Conservation (phyloP, 192 early-diverging fungal species). For the Rhizophlyctis rosea region DNA sequence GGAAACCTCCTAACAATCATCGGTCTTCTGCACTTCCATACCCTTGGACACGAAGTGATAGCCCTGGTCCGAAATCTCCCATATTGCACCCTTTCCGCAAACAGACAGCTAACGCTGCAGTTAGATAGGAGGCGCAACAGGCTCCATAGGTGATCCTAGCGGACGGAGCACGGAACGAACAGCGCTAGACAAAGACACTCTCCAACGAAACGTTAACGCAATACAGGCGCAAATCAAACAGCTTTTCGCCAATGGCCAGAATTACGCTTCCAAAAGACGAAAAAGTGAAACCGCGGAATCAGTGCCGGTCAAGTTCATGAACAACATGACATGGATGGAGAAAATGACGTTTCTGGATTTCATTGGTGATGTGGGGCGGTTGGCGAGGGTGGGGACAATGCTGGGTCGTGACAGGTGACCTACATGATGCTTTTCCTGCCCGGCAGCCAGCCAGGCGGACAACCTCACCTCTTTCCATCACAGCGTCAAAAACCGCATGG, state of each 20-base stretch:
- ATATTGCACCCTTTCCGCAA: slow-evolving; percentile 3
- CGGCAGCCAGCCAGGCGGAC: neutral
- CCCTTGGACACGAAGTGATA: slow-evolving; percentile 75
- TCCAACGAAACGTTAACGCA: slow-evolving; percentile 59
- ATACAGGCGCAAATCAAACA: slow-evolving; percentile 70
- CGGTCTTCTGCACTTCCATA: slow-evolving; percentile 81
- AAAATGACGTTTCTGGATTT: slow-evolving; percentile 74
- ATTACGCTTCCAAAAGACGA: slow-evolving; percentile 11
- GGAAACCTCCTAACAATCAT: slow-evolving; percentile 87
- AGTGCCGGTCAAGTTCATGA: slow-evolving; percentile 53
- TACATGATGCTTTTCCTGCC: slow-evolving; percentile 10
- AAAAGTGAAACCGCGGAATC: neutral
- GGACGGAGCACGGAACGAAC: slow-evolving; percentile 79
- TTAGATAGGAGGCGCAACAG: slow-evolving; percentile 79
- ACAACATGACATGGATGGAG: slow-evolving; percentile 80
- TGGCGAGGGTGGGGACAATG: slow-evolving; percentile 79
- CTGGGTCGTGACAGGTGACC: slow-evolving; percentile 77
- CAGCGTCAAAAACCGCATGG: slow-evolving; percentile 78
- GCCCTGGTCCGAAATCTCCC: slow-evolving; percentile 62
- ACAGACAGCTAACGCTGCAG: neutral
- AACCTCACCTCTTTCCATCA: neutral
- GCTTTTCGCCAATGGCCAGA: slow-evolving; percentile 55
- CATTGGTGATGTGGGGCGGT: slow-evolving; percentile 72
- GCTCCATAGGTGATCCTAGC: slow-evolving; percentile 88
- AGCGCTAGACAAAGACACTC: slow-evolving; percentile 54